Percentiles rank a stretch among this genome's conserved stretches.
Evolutionary conservation across 148 eudicot genomes (phyloP).

Genomic region (Chenopodium suecicum): DNA sequence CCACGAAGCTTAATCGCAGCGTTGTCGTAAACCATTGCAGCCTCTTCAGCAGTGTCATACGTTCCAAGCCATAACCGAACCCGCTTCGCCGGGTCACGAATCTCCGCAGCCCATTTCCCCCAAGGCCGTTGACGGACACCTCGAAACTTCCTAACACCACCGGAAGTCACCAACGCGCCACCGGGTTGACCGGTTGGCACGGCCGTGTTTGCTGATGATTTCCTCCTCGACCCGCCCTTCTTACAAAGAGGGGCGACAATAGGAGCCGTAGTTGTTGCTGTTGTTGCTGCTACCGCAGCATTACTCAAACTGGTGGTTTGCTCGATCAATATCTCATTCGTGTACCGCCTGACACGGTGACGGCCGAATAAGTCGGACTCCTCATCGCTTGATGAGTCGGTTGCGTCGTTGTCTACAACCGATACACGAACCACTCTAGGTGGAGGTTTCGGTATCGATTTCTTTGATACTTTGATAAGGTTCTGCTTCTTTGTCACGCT

Average conservation of each 20-base stretch:
- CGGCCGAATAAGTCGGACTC: slow-evolving; percentile 53
- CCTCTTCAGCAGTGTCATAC: slow-evolving; percentile 85
- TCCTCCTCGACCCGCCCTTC: slow-evolving; percentile 27
- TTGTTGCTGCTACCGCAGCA: not conserved
- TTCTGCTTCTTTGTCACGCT: slow-evolving; percentile 30
- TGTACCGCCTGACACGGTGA: slow-evolving; percentile 53
- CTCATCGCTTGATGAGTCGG: slow-evolving; percentile 75
- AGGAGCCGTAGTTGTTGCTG: not conserved
- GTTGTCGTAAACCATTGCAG: slow-evolving; percentile 86
- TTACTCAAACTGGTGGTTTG: slow-evolving; percentile 2
- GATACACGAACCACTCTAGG: slow-evolving; percentile 51
- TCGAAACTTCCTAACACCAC: slow-evolving; percentile 50
- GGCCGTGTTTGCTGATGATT: not conserved
- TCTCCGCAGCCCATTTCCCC: slow-evolving; percentile 99
- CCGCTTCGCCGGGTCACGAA: slow-evolving; percentile 66
- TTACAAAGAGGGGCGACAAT: not conserved
- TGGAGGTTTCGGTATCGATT: not conserved
- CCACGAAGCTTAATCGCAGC: slow-evolving; percentile 89
- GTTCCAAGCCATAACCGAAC: slow-evolving; percentile 86
- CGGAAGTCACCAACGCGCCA: not conserved
- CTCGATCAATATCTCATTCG: slow-evolving; percentile 52
- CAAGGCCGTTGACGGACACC: slow-evolving; percentile 91
- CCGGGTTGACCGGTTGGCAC: not conserved
- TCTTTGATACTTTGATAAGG: not conserved
- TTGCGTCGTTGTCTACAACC: slow-evolving; percentile 65